Evolutionary conservation across 2,329 filamentous ascomycete species (phyloP), one percentile per base, ranked within the genome.

Genomic region (Aspergillus versicolor): DNA sequence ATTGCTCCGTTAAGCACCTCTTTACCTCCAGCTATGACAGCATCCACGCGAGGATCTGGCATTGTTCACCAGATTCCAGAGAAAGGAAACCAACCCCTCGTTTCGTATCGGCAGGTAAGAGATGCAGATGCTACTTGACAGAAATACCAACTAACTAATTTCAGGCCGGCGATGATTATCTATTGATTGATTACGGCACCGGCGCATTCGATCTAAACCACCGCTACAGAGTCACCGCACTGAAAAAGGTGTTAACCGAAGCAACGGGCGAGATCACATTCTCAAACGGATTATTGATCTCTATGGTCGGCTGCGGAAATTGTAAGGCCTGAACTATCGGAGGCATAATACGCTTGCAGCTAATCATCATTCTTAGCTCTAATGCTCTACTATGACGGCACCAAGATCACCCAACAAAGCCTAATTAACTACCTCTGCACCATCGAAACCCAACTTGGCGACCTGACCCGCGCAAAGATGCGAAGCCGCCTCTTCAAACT

Each of bases 161-260:
- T 70, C 7, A 81, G 70, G 75, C 71, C 24, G 77, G 74, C 21
- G 78, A 81, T 52, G 81, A 84, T 53, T 82, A 82, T 58, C 62
- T 86, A 3, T 71, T 87, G 8, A 74, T 86, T 12, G 83, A 86
- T 58, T 86, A 85, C 56, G 83, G 83, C 21, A 72, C 81, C 34
- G 82, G 83, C 17, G 70, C 75, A 1, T 83, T 84, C 59, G 77
- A 86, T 58, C 72, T 86, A 56, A 84, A 85, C 66, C 78, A 84
- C 67, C 75, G 81, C 24, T 84, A 81, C 65, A 76, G 82, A 44
- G 79, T 82, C 15, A 84, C 81, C 3, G 80, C 80, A 0, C 73
- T 85, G 2, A 80, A 82, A 51, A 79, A 79, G 45, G 74, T 77
- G 5, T 63, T 84, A n/a, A 61, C 63, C 30, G 67, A 75, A 59